Evolutionary conservation across 768 basidiomycete genomes (phyloP), one percentile per base, ranked within the genome.

Genomic region (Tulasnella sp.): DNA sequence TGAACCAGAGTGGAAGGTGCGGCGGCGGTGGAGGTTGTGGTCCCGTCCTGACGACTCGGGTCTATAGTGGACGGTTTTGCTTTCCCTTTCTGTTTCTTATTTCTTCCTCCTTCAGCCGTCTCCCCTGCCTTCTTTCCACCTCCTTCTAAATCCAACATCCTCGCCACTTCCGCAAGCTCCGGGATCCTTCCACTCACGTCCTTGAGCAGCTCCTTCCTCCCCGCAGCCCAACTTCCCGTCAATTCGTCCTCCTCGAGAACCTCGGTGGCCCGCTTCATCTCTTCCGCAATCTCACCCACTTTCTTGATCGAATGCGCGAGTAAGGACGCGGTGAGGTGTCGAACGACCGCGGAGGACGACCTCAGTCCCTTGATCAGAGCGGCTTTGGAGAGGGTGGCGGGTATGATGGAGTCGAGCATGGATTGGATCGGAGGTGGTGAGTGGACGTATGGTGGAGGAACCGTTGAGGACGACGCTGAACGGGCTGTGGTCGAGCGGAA

Each of bases 321-420:
- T 0, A 92, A 91, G 6, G 96, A 86, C 0, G 95, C 94, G 0
- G 93, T 92, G 81, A 92, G 92, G 82, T 97, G 95, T 82, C 94
- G 94, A 0, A 98, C 95, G 2, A 98, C 88, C 0, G 89, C 88
- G 12, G 91, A 91, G 8, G 89, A 48, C 2, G 92, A 90, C 80
- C 93, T 91, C 0, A 99, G 86, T 0, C 95, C 96, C 82, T 94
- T 95, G 40, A 95, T 92, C 80, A 98, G 88, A 82, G 94, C 89
- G 0, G 85, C 85, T 83, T 94, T 95, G 62, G 90, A 91, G 77
- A 93, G 87, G 68, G 89, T 87, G 0, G 92, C 88, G 4, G 97
- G 97, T 14, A 98, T 85, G 44, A 95, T 87, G 76, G 94, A 95
- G 80, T 93, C 93, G 75, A 97, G 87, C 82, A 96, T 89, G 7